Base-by-base conservation (phyloP, 371 early-diverging fungal genomes). In the Phascolomyces articulosus region DNA sequence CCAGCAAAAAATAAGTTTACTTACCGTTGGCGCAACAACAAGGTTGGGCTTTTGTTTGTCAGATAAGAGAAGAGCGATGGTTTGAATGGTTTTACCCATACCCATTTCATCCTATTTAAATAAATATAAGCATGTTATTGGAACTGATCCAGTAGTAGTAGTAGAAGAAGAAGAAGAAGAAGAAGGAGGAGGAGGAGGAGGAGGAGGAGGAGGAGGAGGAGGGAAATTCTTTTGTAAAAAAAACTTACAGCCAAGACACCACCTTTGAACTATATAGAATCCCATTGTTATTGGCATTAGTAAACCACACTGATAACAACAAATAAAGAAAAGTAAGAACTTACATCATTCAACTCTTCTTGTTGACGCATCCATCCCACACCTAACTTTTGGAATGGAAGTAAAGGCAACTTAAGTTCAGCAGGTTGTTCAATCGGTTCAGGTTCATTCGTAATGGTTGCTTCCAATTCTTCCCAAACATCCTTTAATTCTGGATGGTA, bases 31-130 rank as follows among this genome's bases (percentile, higher is more conserved):
- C 4, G 92, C 93, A 23, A 96, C 66, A 26, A 97, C 91, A 57
- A 97, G 78, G 57, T 91, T 97, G 3, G 96, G 95, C 29, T 83
- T 84, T 23, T 84, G 75, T 11, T 73, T 74, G 40, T 87, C 87
- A 18, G 81, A 72, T 13, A 95, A 75, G 2, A 98, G 69, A 44
- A 98, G 81, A 0, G 96, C 84, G 41, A 99, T 96, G 28, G 94
- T 93, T 73, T 98, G 98, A 55, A 99, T 92, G 0, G 99, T 99
- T 77, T 99, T 99, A 56, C 99, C 99, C 96, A 99, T 95, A 6
- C 99, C 97, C 97, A 98, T 98, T 67, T 96, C 96, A 81, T 96
- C 96, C 72, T 68, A 60, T 11, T 13, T 4, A 21, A 2, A 10
- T 23, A 3, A 44, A 13, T 44, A 18, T n/a, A n/a, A 16, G 8